Evolutionary conservation across 306 rosid genomes (phyloP).

Genomic region (Lupinus albus): DNA sequence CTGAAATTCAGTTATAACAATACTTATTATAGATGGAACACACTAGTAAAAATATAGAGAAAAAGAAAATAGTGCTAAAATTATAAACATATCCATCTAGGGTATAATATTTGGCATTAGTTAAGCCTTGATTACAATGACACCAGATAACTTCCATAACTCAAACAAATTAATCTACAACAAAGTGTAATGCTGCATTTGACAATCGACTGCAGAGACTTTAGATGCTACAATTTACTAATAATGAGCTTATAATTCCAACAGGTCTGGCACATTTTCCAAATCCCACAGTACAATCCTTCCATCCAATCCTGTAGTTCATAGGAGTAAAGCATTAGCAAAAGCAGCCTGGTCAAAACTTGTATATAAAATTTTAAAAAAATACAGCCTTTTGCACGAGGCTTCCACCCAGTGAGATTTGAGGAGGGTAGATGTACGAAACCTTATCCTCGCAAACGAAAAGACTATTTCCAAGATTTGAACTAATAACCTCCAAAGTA

Average conservation of each 20-base stretch:
- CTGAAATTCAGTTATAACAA: no score
- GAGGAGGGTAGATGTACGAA: no score
- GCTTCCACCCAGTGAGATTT: no score
- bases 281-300: conserved; percentile 84
- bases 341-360: background rate
- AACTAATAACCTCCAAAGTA: no score
- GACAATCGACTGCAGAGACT: conserved; percentile 15
- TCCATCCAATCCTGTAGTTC: conserved; percentile 82
- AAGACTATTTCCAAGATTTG: no score
- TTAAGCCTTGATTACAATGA: conserved; percentile 32
- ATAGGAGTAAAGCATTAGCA: conserved; percentile 13
- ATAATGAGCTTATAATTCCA: conserved; percentile 41
- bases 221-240: conserved; percentile 29
- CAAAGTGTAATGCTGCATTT: conserved; percentile 38
- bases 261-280: conserved; percentile 75
- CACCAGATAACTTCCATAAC: conserved; percentile 28
- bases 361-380: conserved; percentile 10
- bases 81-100: conserved; percentile 29
- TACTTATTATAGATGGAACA: conserved; percentile 11
- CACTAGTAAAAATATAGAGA: conserved; percentile 23
- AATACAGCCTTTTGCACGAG: no score
- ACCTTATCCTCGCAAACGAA: no score
- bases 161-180: conserved; percentile 40
- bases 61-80: background rate
- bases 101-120: conserved; percentile 24